Conservation (phyloP, 2,329 filamentous ascomycete genomes). For the Ascochyta lentis region DNA sequence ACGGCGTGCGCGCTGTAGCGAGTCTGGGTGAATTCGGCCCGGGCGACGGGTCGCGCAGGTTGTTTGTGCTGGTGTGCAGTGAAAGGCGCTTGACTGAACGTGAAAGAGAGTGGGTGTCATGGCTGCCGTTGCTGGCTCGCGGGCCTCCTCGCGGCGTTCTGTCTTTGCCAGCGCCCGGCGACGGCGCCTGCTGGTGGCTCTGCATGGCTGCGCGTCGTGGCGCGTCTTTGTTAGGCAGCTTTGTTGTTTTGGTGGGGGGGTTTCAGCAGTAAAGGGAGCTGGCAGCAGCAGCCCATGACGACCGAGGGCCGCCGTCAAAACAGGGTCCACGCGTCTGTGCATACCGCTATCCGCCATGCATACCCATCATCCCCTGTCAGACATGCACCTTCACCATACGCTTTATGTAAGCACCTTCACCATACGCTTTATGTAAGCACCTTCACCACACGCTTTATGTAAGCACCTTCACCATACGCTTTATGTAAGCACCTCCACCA, state of each 20-base stretch:
- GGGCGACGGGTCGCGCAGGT: constrained; percentile 40
- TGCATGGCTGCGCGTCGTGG: constrained; percentile 39
- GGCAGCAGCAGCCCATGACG: constrained; percentile 1
- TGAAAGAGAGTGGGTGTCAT: constrained; percentile 42
- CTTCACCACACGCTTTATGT: no score
- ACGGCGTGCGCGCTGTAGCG: constrained; percentile 29
- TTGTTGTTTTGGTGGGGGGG: constrained; percentile 18
- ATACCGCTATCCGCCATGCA: not conserved
- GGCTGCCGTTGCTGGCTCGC: constrained; percentile 42
- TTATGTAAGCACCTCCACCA: no score
- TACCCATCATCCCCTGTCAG: not conserved
- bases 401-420: no score
- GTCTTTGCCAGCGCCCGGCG: constrained; percentile 14
- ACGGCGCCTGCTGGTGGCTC: constrained; percentile 23
- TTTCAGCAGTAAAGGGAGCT: constrained; percentile 10
- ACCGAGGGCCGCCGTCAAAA: not conserved
- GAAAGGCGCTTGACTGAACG: constrained; percentile 48
- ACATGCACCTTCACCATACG: not conserved
- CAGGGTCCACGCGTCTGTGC: constrained; percentile 14
- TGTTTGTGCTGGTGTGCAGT: constrained; percentile 42
- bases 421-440: no score
- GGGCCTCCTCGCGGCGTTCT: constrained; percentile 22
- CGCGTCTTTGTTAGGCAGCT: constrained; percentile 25
- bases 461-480: no score
- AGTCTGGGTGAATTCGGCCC: constrained; percentile 33